These are phyloP conservation scores for Lentinula edodes DNA, from an alignment of 768 basidiomycete species.

Conservation along the genomic window DNA sequence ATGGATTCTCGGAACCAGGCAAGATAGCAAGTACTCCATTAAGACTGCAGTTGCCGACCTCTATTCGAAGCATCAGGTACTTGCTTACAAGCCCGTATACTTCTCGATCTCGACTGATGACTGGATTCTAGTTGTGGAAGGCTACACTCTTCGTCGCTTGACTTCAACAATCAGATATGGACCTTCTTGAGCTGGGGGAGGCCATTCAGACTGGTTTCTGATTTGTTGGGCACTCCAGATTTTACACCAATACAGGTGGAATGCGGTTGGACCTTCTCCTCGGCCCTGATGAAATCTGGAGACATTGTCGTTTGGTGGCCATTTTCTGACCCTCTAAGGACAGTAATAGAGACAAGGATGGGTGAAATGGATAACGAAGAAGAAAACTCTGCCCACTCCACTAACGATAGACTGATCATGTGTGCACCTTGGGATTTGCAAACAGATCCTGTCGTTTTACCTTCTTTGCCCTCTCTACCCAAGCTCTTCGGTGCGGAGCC, in stretches of 20 bases:
- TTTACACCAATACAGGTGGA: constrained; percentile 53
- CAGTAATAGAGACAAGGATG: constrained; percentile 31
- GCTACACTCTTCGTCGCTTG: constrained; percentile 63
- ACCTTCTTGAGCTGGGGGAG: constrained; percentile 75
- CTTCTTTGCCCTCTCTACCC: constrained; percentile 57
- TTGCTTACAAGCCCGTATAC: constrained; percentile 1
- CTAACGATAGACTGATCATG: constrained; percentile 40
- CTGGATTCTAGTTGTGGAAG: constrained; percentile 61
- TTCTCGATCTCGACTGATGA: background rate
- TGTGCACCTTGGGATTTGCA: constrained; percentile 58
- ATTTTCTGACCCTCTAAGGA: constrained; percentile 35
- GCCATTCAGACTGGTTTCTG: constrained; percentile 57
- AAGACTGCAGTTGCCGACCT: constrained; percentile 51
- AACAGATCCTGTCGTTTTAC: constrained; percentile 51
- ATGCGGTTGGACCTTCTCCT: constrained; percentile 80
- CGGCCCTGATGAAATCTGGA: constrained; percentile 65
- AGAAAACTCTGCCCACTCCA: constrained; percentile 23
- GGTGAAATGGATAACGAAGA: constrained; percentile 39
- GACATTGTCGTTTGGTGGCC: constrained; percentile 78
- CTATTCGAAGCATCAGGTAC: constrained; percentile 64
- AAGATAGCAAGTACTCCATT: constrained; percentile 50
- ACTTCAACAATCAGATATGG: constrained; percentile 58
- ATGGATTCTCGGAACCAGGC: constrained; percentile 52
- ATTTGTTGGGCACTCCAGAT: constrained; percentile 35
- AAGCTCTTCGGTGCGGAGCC: constrained; percentile 28